phyloP scores from a whole-genome alignment of 306 rosid genomes.

The Carpinus viminea region DNA sequence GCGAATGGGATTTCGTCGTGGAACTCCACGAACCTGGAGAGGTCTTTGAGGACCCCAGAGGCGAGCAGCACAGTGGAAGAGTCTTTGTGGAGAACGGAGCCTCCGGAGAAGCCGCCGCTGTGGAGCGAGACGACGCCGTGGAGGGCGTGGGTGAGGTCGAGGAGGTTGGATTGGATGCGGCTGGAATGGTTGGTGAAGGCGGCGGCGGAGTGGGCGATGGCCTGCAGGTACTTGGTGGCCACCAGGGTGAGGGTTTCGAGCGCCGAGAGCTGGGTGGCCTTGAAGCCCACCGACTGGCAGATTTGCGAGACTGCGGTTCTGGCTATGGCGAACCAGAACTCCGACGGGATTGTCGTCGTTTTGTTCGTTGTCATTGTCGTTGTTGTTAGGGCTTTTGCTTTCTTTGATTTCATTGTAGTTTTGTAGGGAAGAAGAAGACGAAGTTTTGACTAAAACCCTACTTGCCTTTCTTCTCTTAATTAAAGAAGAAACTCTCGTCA shows the following conservation, averaged over 20 bases:
- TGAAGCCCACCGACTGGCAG: constrained; percentile 60
- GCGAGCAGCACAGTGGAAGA: constrained; percentile 29
- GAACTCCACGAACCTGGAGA: constrained; percentile 39
- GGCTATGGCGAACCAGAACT: constrained; percentile 52
- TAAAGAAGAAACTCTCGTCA: too few species aligned
- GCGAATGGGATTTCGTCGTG: constrained; percentile 49
- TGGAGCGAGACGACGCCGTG: constrained; percentile 43
- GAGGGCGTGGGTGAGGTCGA: constrained; percentile 65
- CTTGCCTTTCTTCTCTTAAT: too few species aligned
- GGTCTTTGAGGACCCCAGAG: constrained; percentile 48
- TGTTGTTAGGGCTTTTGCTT: constrained; percentile 23
- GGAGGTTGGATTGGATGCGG: constrained; percentile 59
- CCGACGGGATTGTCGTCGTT: constrained; percentile 43
- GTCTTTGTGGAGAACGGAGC: constrained; percentile 35
- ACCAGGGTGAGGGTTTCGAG: constrained; percentile 59
- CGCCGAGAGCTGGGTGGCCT: constrained; percentile 38
- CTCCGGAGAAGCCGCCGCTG: constrained; percentile 46
- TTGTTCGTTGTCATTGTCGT: constrained; percentile 13
- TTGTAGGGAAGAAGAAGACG: constrained; percentile 14
- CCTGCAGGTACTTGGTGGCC: constrained; percentile 46
- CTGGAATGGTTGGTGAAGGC: constrained; percentile 45
- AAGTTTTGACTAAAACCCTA: background rate
- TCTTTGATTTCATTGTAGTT: constrained; percentile 18
- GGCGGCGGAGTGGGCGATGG: constrained; percentile 49
- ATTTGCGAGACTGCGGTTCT: constrained; percentile 69